A percentile compares a stretch with the other conserved stretches of the same genome.
phyloP scores from a whole-genome alignment of 345 rosid species.

The Combretum micranthum region DNA sequence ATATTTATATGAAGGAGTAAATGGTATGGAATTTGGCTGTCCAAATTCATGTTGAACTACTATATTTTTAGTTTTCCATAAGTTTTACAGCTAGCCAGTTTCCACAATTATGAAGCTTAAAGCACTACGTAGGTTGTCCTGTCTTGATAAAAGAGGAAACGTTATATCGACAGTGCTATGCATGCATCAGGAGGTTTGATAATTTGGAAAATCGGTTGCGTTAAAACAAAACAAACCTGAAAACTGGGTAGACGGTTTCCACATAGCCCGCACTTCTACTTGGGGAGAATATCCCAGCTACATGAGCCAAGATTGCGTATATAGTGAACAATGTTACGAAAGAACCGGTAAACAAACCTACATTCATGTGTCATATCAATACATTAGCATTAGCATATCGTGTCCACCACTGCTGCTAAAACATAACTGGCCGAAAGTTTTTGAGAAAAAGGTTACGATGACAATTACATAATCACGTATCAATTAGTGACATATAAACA shows the following conservation, averaged over 20 bases:
- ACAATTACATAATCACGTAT: too few relatives aligned
- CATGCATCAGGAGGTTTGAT: neutral
- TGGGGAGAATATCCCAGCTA: conserved; percentile 73
- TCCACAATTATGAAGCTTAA: too few relatives aligned
- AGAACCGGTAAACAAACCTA: conserved; percentile 94
- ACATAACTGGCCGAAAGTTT: too few relatives aligned
- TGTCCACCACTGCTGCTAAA: neutral
- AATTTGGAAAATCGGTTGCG: neutral
- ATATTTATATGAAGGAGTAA: too few relatives aligned
- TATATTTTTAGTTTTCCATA: too few relatives aligned
- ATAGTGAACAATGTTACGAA: conserved; percentile 75
- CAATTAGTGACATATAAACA: too few relatives aligned
- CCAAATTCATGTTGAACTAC: too few relatives aligned
- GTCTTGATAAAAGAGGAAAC: too few relatives aligned
- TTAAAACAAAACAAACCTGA: conserved; percentile 48
- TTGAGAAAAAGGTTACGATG: too few relatives aligned
- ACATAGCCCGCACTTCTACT: conserved; percentile 38
- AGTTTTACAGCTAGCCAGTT: too few relatives aligned
- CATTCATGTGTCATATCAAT: conserved; percentile 3
- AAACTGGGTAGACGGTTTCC: conserved; percentile 92
- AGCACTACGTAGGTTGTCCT: too few relatives aligned
- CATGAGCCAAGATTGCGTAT: conserved; percentile 76
- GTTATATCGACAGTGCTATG: neutral
- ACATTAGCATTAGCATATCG: neutral
- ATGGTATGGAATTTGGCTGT: too few relatives aligned